These are phyloP conservation scores for Clavulina sp. DNA, from an alignment of 768 basidiomycete species.

Conservation along the genomic window DNA sequence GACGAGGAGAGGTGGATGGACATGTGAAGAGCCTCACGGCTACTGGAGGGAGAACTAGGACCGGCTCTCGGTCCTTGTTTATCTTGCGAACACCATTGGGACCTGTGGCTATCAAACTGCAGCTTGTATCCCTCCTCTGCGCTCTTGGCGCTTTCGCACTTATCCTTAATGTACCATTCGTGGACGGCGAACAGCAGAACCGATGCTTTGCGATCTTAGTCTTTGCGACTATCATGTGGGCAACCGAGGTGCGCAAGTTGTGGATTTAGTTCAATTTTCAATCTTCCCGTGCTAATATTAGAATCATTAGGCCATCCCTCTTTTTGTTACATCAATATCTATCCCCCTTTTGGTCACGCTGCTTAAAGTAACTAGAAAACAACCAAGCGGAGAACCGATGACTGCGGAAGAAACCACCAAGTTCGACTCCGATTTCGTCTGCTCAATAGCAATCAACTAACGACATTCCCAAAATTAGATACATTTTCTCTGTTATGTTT, in stretches of 20 bases:
- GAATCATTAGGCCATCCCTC: slow-evolving; percentile 61
- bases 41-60: too few relatives aligned
- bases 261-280: background rate
- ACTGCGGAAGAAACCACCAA: slow-evolving; percentile 58
- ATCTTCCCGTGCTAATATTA: background rate
- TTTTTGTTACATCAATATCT: slow-evolving; percentile 89
- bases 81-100: slow-evolving; percentile 56
- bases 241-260: slow-evolving; percentile 56
- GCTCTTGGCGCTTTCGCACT: slow-evolving; percentile 40
- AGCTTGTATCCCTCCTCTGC: slow-evolving; percentile 37
- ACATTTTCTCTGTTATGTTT: slow-evolving; percentile 89
- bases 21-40: slow-evolving; percentile 20
- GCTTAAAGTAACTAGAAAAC: slow-evolving; percentile 49
- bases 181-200: slow-evolving; percentile 56
- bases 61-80: too few relatives aligned
- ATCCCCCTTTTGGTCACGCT: slow-evolving; percentile 79
- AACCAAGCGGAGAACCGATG: slow-evolving; percentile 29
- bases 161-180: slow-evolving; percentile 40
- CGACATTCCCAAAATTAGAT: slow-evolving; percentile 29
- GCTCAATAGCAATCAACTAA: slow-evolving; percentile 1
- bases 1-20: slow-evolving; percentile 37
- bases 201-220: slow-evolving; percentile 78
- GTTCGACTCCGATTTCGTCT: slow-evolving; percentile 27
- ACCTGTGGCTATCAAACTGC: slow-evolving; percentile 42
- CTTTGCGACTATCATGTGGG: slow-evolving; percentile 90